Percentiles rank a stretch among this genome's conserved stretches.
Conservation (phyloP, 2,329 filamentous ascomycete species). For the Byssoonygena ceratinophila region DNA sequence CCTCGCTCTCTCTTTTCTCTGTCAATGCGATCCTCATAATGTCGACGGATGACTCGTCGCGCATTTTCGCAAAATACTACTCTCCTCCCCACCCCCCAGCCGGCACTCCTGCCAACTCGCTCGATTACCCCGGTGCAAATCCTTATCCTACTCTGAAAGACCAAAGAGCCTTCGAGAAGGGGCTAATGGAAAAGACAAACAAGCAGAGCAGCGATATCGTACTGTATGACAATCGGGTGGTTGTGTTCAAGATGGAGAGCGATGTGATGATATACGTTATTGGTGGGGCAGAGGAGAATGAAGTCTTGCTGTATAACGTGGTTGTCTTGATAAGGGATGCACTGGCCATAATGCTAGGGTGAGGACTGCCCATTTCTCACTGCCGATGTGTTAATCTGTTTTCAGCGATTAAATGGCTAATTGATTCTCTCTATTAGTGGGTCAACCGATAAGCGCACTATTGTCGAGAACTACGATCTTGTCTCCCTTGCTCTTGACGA, state of each 20-base stretch:
- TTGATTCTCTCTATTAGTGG: slow-evolving; percentile 48
- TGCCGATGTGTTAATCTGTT: background rate
- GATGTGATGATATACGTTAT: slow-evolving; percentile 96
- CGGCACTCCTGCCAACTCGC: slow-evolving; percentile 45
- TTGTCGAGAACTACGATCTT: slow-evolving; percentile 97
- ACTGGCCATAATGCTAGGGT: slow-evolving; percentile 88
- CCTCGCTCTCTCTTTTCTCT: slow-evolving; percentile 64
- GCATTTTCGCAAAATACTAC: slow-evolving; percentile 94
- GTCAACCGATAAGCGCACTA: slow-evolving; percentile 92
- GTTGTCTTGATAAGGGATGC: slow-evolving; percentile 83
- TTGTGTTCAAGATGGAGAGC: slow-evolving; percentile 95
- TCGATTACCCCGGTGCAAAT: slow-evolving; percentile 53
- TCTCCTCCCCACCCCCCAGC: slow-evolving; percentile 57
- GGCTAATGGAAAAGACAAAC: slow-evolving; percentile 84
- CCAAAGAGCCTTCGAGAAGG: slow-evolving; percentile 95
- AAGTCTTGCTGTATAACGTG: slow-evolving; percentile 91
- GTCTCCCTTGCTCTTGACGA: slow-evolving; percentile 91
- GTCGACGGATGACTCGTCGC: slow-evolving; percentile 74
- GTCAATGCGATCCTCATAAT: slow-evolving; percentile 70
- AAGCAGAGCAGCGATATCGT: slow-evolving; percentile 96
- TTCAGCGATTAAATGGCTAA: background rate
- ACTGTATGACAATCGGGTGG: slow-evolving; percentile 89
- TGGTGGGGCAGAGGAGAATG: slow-evolving; percentile 85
- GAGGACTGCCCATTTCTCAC: slow-evolving; percentile 24
- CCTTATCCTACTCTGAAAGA: slow-evolving; percentile 84